These are phyloP conservation scores for Ceratocystis harringtonii DNA, from an alignment of 2,329 filamentous ascomycete species.

Conservation along the genomic window DNA sequence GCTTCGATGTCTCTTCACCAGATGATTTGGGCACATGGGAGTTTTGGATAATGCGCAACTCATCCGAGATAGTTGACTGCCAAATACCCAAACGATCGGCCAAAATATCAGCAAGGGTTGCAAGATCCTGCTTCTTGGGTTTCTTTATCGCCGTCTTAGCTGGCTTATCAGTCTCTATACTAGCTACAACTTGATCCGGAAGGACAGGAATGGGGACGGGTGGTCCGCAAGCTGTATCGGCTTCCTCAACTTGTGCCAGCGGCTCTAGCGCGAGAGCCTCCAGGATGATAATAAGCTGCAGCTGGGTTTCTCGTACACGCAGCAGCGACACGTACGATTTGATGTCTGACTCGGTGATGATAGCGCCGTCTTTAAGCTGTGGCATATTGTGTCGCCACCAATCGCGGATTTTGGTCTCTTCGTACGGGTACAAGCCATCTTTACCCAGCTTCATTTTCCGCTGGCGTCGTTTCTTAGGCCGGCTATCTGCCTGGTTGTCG, in stretches of 20 bases:
- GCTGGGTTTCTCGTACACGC: conserved; percentile 59
- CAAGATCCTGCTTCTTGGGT: conserved; percentile 46
- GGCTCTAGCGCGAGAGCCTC: conserved; percentile 60
- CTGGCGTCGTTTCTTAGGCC: conserved; percentile 35
- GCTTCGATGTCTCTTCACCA: conserved; percentile 24
- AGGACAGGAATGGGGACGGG: neutral
- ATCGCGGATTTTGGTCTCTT: conserved; percentile 46
- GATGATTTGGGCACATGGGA: conserved; percentile 28
- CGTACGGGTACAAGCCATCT: conserved; percentile 51
- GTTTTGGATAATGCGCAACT: conserved; percentile 36
- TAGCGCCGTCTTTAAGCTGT: conserved; percentile 30
- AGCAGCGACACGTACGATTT: conserved; percentile 50
- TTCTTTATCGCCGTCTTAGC: conserved; percentile 35
- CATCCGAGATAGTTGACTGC: conserved; percentile 58
- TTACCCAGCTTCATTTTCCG: conserved; percentile 54
- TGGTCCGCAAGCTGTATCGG: conserved; percentile 24
- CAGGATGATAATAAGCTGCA: conserved; percentile 66
- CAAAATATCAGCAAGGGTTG: conserved; percentile 53
- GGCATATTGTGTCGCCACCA: conserved; percentile 56
- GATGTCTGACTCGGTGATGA: conserved; percentile 36
- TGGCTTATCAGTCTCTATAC: conserved; percentile 25
- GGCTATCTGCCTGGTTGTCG: conserved; percentile 18
- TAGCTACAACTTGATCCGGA: conserved; percentile 1
- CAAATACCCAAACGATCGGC: conserved; percentile 70
- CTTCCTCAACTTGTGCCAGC: conserved; percentile 28